A percentile compares a stretch with the other conserved stretches of the same genome.
Evolutionary conservation across 768 basidiomycete species (phyloP).

Genomic region (Brasilioporus rufonigricans): DNA sequence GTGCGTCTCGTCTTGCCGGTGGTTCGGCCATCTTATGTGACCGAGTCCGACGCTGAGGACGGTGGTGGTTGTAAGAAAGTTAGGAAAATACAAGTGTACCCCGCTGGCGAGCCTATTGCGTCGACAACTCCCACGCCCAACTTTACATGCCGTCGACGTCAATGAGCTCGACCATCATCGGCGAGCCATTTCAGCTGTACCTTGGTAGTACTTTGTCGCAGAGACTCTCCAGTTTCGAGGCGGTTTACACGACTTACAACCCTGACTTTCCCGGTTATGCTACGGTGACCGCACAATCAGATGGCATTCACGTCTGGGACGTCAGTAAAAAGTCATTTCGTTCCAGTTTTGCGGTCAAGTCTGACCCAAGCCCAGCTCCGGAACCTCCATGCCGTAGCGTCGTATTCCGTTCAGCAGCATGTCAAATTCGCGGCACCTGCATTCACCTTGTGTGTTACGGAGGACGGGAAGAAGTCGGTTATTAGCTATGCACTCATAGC

Average conservation of each 20-base stretch:
- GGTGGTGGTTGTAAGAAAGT: slow-evolving; percentile 1
- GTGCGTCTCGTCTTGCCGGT: slow-evolving; percentile 18
- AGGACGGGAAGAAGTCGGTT: slow-evolving; percentile 36
- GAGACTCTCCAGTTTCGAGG: neutral
- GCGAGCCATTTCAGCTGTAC: slow-evolving; percentile 32
- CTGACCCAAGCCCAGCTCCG: slow-evolving; percentile 45
- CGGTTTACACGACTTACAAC: slow-evolving; percentile 20
- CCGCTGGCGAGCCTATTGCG: neutral
- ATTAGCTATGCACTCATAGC: slow-evolving; percentile 57
- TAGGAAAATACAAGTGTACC: too few species aligned
- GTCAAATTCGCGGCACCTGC: slow-evolving; percentile 61
- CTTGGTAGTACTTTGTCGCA: slow-evolving; percentile 20
- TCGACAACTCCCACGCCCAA: slow-evolving; percentile 24
- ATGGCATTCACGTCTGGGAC: slow-evolving; percentile 75
- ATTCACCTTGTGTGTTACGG: slow-evolving; percentile 38
- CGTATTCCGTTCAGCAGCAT: slow-evolving; percentile 69
- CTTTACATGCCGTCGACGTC: slow-evolving; percentile 5
- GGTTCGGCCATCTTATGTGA: slow-evolving; percentile 25
- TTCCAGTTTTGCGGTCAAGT: neutral
- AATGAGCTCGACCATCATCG: slow-evolving; percentile 30
- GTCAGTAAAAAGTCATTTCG: slow-evolving; percentile 39
- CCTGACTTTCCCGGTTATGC: slow-evolving; percentile 49
- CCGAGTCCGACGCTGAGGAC: neutral
- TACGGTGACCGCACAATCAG: slow-evolving; percentile 66
- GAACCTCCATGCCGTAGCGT: slow-evolving; percentile 61